Evolutionary conservation across 129 eudicot genomes (phyloP), one percentile per base, ranked within the genome.

Genomic region (Flaveria trinervia): DNA sequence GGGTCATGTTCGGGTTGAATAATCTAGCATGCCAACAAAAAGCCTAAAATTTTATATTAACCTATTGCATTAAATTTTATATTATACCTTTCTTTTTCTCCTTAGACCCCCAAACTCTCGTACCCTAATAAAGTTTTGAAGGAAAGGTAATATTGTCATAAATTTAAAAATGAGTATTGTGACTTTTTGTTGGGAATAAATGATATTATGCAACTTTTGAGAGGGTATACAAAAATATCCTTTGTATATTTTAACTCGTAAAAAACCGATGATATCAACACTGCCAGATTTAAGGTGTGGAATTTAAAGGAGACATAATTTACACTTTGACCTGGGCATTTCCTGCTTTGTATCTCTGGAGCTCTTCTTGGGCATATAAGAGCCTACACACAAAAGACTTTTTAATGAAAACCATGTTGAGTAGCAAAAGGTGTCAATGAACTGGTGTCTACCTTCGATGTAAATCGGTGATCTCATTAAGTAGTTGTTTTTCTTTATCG

Each of bases 401-500:
- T 25, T 64, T 44, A 20, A 50, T n/a, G 11, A 61, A 28, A 51
- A 50, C 76, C 46, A 75, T 56, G 70, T 70, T 56, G 9, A n/a
- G 11, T 18, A 67, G 51, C 43, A 10, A 51, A 72, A 79, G 22
- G 26, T 9, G 61, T 69, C 13, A 51, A 51, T 36, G 56, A 49
- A 71, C 17, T 2, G 45, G 64, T 68, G 39, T 56, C 23, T 90
- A 93, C 98, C 97, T 93, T 83, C 80, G 80, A 22, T 87, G 96
- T 65, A 94, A 52, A 61, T 92, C 88, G 50, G 87, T 75, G 55
- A 91, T 81, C 77, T 94, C 92, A 65, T 79, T 76, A 68, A 90
- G 92, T 62, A 94, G 84, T 68, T 87, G 89, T 75, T 86, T 91
- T 80, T 91, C 97, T 79, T 92, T 83, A 8, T 87, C 97, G 26